Evolutionary conservation across 2,329 filamentous ascomycete species (phyloP).

Genomic region (Thelonectria discophora): DNA sequence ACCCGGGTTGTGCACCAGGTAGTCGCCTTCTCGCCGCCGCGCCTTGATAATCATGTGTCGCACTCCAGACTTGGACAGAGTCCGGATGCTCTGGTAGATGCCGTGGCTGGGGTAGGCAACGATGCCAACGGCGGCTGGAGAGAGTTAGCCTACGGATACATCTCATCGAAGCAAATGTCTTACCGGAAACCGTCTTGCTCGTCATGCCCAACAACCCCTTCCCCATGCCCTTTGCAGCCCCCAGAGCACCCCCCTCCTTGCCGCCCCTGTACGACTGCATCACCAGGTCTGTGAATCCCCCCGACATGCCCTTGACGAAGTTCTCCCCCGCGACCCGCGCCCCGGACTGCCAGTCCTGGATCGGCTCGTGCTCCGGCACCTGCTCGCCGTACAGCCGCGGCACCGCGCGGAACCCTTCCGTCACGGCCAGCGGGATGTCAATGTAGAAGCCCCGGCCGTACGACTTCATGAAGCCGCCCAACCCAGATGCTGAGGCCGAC

Average conservation of each 20-base stretch:
- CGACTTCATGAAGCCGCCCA: slow-evolving; percentile 31
- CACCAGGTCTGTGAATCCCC: slow-evolving; percentile 23
- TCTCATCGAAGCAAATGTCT: neutral
- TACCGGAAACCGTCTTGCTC: slow-evolving; percentile 28
- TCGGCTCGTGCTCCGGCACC: slow-evolving; percentile 25
- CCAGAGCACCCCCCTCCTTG: slow-evolving; percentile 20
- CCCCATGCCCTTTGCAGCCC: slow-evolving; percentile 21
- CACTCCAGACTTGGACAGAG: slow-evolving; percentile 19
- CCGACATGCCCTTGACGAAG: slow-evolving; percentile 25
- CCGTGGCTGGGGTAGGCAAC: slow-evolving; percentile 30
- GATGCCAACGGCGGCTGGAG: slow-evolving; percentile 25
- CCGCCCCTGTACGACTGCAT: slow-evolving; percentile 26
- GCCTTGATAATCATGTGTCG: slow-evolving; percentile 22
- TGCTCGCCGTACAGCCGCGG: slow-evolving; percentile 26
- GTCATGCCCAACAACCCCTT: slow-evolving; percentile 29
- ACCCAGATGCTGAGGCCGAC: slow-evolving; percentile 21
- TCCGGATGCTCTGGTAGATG: slow-evolving; percentile 32
- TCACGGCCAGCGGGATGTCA: slow-evolving; percentile 29
- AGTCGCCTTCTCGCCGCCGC: slow-evolving; percentile 24
- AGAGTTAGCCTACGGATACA: slow-evolving; percentile 4
- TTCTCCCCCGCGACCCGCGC: slow-evolving; percentile 22
- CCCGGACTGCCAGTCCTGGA: slow-evolving; percentile 28
- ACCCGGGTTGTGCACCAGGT: neutral
- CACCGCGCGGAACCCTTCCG: slow-evolving; percentile 32
- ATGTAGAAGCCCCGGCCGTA: slow-evolving; percentile 25